Evolutionary conservation across 305 asterid species (phyloP).

Genomic region (Fraxinus platypoda): DNA sequence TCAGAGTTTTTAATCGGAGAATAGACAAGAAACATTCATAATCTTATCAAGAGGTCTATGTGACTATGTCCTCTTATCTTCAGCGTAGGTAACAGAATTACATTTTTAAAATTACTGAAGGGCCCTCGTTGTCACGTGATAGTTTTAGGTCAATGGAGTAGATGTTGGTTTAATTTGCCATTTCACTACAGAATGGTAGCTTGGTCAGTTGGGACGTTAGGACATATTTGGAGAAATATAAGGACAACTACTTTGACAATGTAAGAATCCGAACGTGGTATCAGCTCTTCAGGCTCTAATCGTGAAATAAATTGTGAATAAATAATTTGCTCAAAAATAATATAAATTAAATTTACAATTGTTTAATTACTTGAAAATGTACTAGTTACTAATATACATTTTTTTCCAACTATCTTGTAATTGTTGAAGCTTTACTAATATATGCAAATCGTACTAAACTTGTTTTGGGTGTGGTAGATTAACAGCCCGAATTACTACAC

Average conservation of each 20-base stretch:
- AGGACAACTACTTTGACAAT: slow-evolving; percentile 15
- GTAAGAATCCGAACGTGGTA: background rate
- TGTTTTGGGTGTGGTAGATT: too few relatives aligned
- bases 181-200: background rate
- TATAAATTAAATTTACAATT: background rate
- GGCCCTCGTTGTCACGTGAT: background rate
- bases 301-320: background rate
- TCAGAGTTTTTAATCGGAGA: slow-evolving; percentile 18
- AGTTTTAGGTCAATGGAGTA: background rate
- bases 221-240: background rate
- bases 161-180: background rate
- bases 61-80: slow-evolving; percentile 21
- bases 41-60: slow-evolving; percentile 38
- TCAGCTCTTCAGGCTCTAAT: background rate
- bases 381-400: too few relatives aligned
- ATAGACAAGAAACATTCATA: slow-evolving; percentile 1
- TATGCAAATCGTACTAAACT: too few relatives aligned
- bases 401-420: too few relatives aligned
- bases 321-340: background rate
- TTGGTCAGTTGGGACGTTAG: slow-evolving; percentile 25
- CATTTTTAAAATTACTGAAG: slow-evolving; percentile 10
- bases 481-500: too few relatives aligned
- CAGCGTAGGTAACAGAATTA: slow-evolving; percentile 2
- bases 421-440: too few relatives aligned
- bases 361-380: too few relatives aligned